Evolutionary conservation across 139 green algal genomes (phyloP).

Genomic region (Limnomonas spitsbergensis): DNA sequence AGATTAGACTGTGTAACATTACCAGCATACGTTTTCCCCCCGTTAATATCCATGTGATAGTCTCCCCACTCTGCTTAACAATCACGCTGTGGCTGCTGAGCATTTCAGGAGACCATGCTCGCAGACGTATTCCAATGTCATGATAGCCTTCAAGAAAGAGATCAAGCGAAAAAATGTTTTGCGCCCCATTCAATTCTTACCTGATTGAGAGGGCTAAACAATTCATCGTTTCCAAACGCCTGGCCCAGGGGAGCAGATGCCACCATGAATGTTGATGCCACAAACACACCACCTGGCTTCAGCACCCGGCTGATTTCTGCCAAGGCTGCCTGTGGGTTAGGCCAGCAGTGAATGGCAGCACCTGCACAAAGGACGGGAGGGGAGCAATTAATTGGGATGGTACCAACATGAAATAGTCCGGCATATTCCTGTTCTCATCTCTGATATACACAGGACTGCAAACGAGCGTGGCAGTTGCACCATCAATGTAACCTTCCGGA

Average conservation of each 20-base stretch:
- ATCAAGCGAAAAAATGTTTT: no score
- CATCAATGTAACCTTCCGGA: no score
- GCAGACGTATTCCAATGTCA: background rate
- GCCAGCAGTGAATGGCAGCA: conserved; percentile 97
- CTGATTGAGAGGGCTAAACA: conserved; percentile 59
- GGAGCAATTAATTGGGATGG: no score
- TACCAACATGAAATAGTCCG: no score
- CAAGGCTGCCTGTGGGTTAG: conserved; percentile 64
- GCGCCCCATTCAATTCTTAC: conserved; percentile 22
- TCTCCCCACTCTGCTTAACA: background rate
- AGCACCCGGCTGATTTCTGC: conserved; percentile 90
- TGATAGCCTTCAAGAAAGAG: background rate
- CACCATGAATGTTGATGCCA: conserved; percentile 86
- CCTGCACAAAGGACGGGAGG: conserved; percentile 70
- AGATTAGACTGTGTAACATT: no score
- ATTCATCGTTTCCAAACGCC: conserved; percentile 65
- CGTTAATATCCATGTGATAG: background rate
- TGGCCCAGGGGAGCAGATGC: conserved; percentile 66
- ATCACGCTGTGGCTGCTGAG: no score
- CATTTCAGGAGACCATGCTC: background rate
- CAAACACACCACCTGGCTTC: conserved; percentile 88
- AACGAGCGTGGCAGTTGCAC: no score
- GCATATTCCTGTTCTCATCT: no score
- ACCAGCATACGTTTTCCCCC: no score
- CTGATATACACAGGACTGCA: no score